Evolutionary conservation across 805 yeast species (phyloP), one percentile per base, ranked within the genome.

Genomic region (Wickerhamomyces bisporus): DNA sequence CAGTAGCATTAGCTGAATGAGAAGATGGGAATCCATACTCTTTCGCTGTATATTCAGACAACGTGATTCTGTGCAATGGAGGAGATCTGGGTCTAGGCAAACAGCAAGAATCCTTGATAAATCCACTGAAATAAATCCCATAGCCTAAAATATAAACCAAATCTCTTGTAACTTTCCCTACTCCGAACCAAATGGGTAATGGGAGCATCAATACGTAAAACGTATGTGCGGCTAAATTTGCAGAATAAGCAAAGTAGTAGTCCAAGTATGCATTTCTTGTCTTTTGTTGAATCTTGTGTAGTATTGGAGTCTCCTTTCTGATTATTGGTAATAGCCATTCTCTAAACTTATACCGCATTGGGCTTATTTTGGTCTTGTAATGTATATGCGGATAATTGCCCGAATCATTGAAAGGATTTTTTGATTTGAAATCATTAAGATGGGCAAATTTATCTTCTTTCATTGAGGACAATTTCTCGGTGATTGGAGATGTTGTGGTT

Each of bases 1-100:
- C 82, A 0, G 94, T 79, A 5, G 97, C 96, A 60, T 91, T 93
- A 25, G 97, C 94, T n/a, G 91, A 73, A 59, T 91, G 98, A 4
- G 94, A 81, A 29, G 88, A 78, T 1, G 98, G 98, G 50, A 89
- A 87, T 4, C 98, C 98, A 59, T 91, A 91, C 58, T 91, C 98
- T 51, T 82, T 77, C 3, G 95, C 75, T 0, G 98, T 93, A 48
- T 86, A 86, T n/a, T 83, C 81, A 41, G 89, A 80, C 78, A 91
- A 73, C 9, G 98, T 88, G 49, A 91, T 79, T 51, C 98, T 71
- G 54, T 81, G 86, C 30, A 91, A 61, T 0, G 98, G 98, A 2
- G 98, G 98, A 2, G 95, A 81, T 42, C 77, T 63, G 2, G 98
- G 98, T 43, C 98, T 69, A 16, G 98, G 98, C 35, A 91, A 66